Base-by-base conservation (phyloP, 805 yeast genomes). In the Candida nanaspora region DNA sequence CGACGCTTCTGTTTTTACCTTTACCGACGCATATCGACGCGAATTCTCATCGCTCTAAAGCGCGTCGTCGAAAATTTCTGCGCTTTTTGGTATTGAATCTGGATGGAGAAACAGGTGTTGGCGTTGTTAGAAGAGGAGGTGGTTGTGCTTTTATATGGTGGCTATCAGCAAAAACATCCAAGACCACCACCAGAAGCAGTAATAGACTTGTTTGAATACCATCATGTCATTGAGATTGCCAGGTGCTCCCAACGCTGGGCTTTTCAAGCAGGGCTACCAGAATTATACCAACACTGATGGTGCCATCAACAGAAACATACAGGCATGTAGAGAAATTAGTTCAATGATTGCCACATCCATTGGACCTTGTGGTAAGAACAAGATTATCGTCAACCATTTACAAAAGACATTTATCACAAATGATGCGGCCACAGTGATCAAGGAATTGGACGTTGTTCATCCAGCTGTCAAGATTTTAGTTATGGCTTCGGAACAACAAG, bases 311-410 rank as follows among this genome's bases (percentile, higher is more conserved):
- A 79, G 96, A 57, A 93, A 94, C 60, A 88, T 93, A 53, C 85
- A 84, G 54, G 98, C 98, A 2, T 87, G 93, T 46, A 78, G 95
- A 53, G 98, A 93, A 63, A 84, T 93, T 63, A 78, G 95, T 46
- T 76, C 81, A 40, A 88, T 91, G 78, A 87, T 94, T 46, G 74
- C 89, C 44, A 88, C 97, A 2, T 87, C 96, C 11, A 84, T 93
- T 70, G 98, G 98, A 6, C 98, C 98, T 45, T 85, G 95, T 65
- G 98, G 98, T 40, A 77, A 96, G 57, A 93, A 89, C 65, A 93
- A 93, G 74, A 87, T 93, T 61, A 83, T 93, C 52, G 96, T 93
- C 41, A 91, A 91, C 65, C 77, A 86, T 53, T 65, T 86, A 50
- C 88, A 87, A 44, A 87, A 82, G 58, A 82, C 86, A 20, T 86